phyloP scores from a whole-genome alignment of 495 filamentous ascomycete species.

The Talaromyces proteolyticus region DNA sequence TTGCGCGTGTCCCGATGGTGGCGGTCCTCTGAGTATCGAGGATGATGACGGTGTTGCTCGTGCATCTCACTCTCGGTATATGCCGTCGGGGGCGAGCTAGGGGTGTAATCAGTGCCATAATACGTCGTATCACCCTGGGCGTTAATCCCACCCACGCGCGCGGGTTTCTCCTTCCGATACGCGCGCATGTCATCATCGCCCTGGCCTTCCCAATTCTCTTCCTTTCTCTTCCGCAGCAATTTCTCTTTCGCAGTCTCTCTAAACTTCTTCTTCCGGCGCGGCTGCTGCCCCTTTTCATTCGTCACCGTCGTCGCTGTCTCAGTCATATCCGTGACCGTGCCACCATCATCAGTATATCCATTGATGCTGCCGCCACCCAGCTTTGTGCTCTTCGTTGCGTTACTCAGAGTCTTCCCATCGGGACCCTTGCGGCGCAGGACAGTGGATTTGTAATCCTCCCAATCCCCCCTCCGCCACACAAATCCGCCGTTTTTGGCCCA shows the following conservation, averaged over 20 bases:
- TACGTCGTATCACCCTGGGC: constrained; percentile 66
- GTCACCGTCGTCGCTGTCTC: constrained; percentile 32
- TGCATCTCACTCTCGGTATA: constrained; percentile 48
- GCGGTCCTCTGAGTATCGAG: constrained; percentile 16
- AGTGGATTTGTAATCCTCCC: constrained; percentile 97
- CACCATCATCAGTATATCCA: constrained; percentile 52
- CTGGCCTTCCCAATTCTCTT: constrained; percentile 48
- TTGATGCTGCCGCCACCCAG: constrained; percentile 75
- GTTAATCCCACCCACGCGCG: constrained; percentile 82
- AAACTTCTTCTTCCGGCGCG: constrained; percentile 30
- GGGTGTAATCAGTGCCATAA: constrained; percentile 56
- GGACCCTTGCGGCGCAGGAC: constrained; percentile 89
- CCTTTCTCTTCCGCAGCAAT: constrained; percentile 30
- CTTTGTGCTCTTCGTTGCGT: constrained; percentile 74
- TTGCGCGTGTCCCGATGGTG: constrained; percentile 15
- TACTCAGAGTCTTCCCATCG: constrained; percentile 74
- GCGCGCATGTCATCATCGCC: constrained; percentile 68
- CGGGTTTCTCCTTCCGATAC: constrained; percentile 80
- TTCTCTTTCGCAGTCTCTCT: constrained; percentile 33
- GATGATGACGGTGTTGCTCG: constrained; percentile 13
- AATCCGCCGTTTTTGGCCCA: constrained; percentile 96
- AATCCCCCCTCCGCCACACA: constrained; percentile 74
- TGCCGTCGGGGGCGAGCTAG: constrained; percentile 41
- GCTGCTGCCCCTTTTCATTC: constrained; percentile 34
- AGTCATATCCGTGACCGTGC: constrained; percentile 44